A percentile compares a stretch with the other conserved stretches of the same genome.
Evolutionary conservation across 2,329 filamentous ascomycete species (phyloP).

Genomic region (Chaetothyriales sp.): DNA sequence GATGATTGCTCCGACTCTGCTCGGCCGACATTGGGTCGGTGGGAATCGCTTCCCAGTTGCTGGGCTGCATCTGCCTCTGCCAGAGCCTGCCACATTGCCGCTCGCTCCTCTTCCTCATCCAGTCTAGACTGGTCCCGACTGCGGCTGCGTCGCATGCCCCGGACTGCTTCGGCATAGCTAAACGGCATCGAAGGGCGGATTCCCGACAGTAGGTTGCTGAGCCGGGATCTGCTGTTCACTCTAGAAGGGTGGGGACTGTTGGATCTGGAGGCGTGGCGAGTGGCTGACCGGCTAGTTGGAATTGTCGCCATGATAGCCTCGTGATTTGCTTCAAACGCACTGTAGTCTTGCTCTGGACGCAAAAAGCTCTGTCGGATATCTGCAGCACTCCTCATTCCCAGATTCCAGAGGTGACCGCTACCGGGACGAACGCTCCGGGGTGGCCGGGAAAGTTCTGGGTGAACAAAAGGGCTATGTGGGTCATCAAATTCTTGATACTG

Average conservation of each 20-base stretch:
- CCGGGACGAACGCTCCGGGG: neutral
- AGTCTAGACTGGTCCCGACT: constrained; percentile 8
- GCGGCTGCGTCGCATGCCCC: constrained; percentile 5
- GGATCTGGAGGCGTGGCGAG: constrained; percentile 14
- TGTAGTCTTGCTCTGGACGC: constrained; percentile 15
- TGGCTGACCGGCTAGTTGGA: constrained; percentile 14
- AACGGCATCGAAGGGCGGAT: constrained; percentile 9
- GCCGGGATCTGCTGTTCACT: constrained; percentile 14
- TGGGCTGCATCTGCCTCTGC: constrained; percentile 12
- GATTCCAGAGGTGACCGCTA: neutral
- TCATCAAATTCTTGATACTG: neutral
- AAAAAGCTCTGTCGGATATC: constrained; percentile 5
- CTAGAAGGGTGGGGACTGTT: constrained; percentile 14
- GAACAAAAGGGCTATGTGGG: neutral
- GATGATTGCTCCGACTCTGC: neutral
- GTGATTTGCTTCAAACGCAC: constrained; percentile 17
- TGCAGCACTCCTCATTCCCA: constrained; percentile 1
- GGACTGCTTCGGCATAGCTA: constrained; percentile 7
- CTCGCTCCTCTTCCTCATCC: constrained; percentile 10
- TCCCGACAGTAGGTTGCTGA: constrained; percentile 11
- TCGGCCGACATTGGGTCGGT: neutral
- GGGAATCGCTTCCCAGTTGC: constrained; percentile 7
- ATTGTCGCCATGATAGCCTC: constrained; percentile 18
- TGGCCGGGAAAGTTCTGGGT: neutral
- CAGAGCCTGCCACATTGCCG: constrained; percentile 11